Evolutionary conservation across 2,329 filamentous ascomycete genomes (phyloP), one percentile per base, ranked within the genome.

Genomic region (Aotearoamyces nothofagi): DNA sequence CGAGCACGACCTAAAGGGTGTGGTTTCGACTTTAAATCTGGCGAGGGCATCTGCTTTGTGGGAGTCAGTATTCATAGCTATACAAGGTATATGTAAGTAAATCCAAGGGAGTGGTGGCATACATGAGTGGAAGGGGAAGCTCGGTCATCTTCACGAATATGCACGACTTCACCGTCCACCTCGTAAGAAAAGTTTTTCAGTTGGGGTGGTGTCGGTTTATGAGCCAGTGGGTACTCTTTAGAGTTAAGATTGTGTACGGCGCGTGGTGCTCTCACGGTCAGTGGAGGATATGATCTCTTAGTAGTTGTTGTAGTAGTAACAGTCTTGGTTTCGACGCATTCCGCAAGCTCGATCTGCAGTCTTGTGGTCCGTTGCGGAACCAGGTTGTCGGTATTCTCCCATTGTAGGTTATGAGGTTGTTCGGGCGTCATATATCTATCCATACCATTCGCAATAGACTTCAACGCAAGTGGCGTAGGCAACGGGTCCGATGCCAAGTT

Each of bases 241-340:
- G 78, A 65, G 52, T 96, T 84, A 33, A 93, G 69, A 30, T 75
- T 66, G 34, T 68, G 61, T 17, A 84, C 64, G 12, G 39, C 28
- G 27, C 40, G 69, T 30, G 70, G 69, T 14, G 82, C 78, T 39
- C 72, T 74, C 40, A 93, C 71, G 32, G 81, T 63, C 33, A 94
- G 61, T n/a, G 83, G 83, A 26, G 87, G 86, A 40, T 90, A 92
- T 54, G 54, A 82, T 64, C 52, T 75, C 39, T 83, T 81, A 2
- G 86, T 92, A 1, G 83, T 92, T 1, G 84, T 94, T 0, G 86
- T 94, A 0, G 87, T 94, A 2, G 86, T 93, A 37, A 93, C 72
- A 8, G 69, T 76, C 50, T 70, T 75, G 10, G 70, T 76, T 53
- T 76, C 71, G 45, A 76, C 66, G 40, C 69, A 75, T 43, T 76